These are phyloP conservation scores for Leptosphaerulina australis DNA, from an alignment of 2,329 filamentous ascomycete species.

Conservation along the genomic window DNA sequence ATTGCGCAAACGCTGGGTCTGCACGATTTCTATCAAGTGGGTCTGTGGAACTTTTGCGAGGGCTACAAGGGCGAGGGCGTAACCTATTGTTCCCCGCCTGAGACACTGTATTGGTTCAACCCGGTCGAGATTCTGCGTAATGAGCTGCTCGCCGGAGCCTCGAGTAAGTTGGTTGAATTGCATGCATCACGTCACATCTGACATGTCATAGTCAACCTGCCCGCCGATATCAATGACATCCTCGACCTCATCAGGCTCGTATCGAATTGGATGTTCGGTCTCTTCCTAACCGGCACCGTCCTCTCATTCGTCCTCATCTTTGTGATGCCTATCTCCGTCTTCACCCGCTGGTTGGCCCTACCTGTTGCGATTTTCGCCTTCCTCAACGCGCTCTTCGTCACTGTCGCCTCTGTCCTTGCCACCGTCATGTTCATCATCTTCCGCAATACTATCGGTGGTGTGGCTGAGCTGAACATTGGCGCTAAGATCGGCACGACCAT, in stretches of 20 bases:
- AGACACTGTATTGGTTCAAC: conserved; percentile 86
- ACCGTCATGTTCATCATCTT: conserved; percentile 86
- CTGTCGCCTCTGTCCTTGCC: conserved; percentile 73
- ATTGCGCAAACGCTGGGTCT: conserved; percentile 85
- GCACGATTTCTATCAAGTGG: conserved; percentile 93
- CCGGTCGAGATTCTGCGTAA: conserved; percentile 80
- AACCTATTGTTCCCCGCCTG: conserved; percentile 73
- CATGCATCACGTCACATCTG: background rate
- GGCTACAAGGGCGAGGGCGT: conserved; percentile 78
- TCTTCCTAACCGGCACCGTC: conserved; percentile 75
- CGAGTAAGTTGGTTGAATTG: conserved; percentile 57
- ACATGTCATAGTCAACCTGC: conserved; percentile 67
- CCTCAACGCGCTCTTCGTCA: conserved; percentile 69
- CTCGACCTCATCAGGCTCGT: conserved; percentile 75
- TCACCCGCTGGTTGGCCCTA: conserved; percentile 63
- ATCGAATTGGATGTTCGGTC: conserved; percentile 86
- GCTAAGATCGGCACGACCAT: conserved; percentile 73
- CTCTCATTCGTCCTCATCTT: conserved; percentile 77
- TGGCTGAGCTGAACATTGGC: conserved; percentile 76
- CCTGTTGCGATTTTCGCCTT: conserved; percentile 72
- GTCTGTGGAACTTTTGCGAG: conserved; percentile 91
- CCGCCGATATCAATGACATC: conserved; percentile 72
- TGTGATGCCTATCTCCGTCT: conserved; percentile 61
- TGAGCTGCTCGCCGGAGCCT: conserved; percentile 81
- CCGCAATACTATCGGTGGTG: conserved; percentile 72